Conservation (phyloP, 2,329 filamentous ascomycete species). For the Seiridium cupressi region DNA sequence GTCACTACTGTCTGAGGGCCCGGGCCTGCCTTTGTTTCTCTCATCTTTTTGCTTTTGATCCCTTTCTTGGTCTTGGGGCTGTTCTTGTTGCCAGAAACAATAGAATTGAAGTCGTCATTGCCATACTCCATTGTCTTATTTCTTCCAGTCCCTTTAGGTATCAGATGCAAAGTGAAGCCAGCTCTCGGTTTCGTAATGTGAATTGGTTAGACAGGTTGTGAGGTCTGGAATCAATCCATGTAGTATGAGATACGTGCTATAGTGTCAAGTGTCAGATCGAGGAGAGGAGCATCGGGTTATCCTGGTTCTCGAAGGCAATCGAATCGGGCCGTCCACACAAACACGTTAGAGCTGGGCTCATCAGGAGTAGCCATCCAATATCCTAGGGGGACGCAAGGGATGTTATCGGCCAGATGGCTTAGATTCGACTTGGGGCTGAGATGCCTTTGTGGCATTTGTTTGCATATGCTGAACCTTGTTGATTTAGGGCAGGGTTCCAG, state of each 20-base stretch:
- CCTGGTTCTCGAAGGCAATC: too few relatives aligned
- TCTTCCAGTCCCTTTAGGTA: too few relatives aligned
- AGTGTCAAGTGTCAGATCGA: too few relatives aligned
- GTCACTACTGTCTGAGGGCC: too few relatives aligned
- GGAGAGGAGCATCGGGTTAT: too few relatives aligned
- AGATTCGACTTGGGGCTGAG: background rate
- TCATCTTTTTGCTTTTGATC: background rate
- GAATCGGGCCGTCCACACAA: too few relatives aligned
- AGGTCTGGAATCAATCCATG: too few relatives aligned
- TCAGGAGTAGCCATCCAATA: background rate
- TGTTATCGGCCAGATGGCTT: background rate
- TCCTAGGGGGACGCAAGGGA: background rate
- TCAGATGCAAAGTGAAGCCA: background rate
- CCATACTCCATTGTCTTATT: background rate
- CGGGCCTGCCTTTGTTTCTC: background rate
- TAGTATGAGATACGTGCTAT: too few relatives aligned
- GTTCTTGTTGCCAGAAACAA: background rate
- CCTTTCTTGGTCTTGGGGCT: background rate
- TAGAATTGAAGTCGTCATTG: background rate
- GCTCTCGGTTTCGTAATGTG: too few relatives aligned
- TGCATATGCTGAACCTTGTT: background rate
- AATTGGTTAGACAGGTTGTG: too few relatives aligned
- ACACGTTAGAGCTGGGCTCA: too few relatives aligned
- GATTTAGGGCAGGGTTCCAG: background rate
- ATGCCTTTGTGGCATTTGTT: background rate